A percentile compares a stretch with the other conserved stretches of the same genome.
These are phyloP conservation scores for Trichoderma citrinoviride DNA, from an alignment of 2,329 filamentous ascomycete genomes.

Conservation along the genomic window DNA sequence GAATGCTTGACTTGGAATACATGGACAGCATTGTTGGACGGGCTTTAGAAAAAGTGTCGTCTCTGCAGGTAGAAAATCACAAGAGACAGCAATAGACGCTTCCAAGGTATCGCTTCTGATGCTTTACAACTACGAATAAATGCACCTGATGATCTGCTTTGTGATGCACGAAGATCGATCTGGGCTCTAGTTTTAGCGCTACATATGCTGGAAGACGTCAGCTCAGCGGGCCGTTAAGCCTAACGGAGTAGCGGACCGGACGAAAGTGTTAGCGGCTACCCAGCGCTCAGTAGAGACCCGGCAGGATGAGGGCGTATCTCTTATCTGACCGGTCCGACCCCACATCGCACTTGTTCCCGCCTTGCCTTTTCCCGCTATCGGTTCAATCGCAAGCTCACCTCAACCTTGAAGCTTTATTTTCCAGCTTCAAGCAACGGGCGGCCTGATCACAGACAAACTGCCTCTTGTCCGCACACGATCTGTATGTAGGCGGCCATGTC, in stretches of 20 bases:
- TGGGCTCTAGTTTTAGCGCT: slow-evolving; percentile 10
- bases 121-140: too few relatives aligned
- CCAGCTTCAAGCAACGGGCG: not conserved
- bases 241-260: not conserved
- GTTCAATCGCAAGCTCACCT: not conserved
- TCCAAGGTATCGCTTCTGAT: not conserved
- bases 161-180: not conserved
- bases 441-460: not conserved
- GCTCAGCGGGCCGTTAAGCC: slow-evolving; percentile 9
- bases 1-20: not conserved
- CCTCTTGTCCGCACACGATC: slow-evolving; percentile 20
- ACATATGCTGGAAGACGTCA: slow-evolving; percentile 19
- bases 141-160: not conserved
- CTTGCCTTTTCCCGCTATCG: not conserved
- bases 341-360: slow-evolving; percentile 9
- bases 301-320: not conserved
- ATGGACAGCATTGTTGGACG: not conserved
- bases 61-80: not conserved
- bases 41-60: not conserved
- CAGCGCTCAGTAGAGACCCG: fast-evolving
- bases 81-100: not conserved
- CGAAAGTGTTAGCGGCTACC: not conserved
- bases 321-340: not conserved
- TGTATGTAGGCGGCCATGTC: slow-evolving; percentile 56
- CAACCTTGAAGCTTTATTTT: not conserved